Percentiles rank a stretch among this genome's conserved stretches.
These are phyloP conservation scores for Microdochium nivale DNA, from an alignment of 2,329 filamentous ascomycete genomes.

Conservation along the genomic window DNA sequence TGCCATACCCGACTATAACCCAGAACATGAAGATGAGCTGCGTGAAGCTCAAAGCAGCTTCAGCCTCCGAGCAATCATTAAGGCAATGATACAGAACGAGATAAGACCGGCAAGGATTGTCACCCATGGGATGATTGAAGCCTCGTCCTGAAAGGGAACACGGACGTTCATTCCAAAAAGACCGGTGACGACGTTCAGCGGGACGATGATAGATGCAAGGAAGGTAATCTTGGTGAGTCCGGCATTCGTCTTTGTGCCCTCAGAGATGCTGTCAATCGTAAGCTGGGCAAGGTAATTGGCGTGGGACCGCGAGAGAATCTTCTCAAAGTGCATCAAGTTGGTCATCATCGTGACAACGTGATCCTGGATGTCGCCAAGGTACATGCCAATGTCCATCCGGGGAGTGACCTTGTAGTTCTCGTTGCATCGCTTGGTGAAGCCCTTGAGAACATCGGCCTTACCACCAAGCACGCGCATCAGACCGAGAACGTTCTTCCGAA, in stretches of 20 bases:
- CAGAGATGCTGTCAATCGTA: slow-evolving; percentile 80
- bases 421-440: slow-evolving; percentile 98
- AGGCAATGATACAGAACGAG: slow-evolving; percentile 34
- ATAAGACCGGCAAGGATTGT: too few species aligned
- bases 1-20: too few species aligned
- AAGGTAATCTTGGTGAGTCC: slow-evolving; percentile 93
- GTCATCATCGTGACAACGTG: slow-evolving; percentile 99
- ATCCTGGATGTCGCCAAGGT: slow-evolving; percentile 95
- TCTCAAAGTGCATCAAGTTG: slow-evolving; percentile 91
- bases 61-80: slow-evolving; percentile 34
- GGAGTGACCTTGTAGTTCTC: slow-evolving; percentile 94
- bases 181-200: slow-evolving; percentile 84
- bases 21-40: neutral
- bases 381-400: slow-evolving; percentile 91
- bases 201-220: slow-evolving; percentile 89
- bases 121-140: slow-evolving; percentile 39
- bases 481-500: slow-evolving; percentile 90
- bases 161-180: slow-evolving; percentile 82
- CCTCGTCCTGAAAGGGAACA: slow-evolving; percentile 52
- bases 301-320: slow-evolving; percentile 90
- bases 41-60: slow-evolving; percentile 31
- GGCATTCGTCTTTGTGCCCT: slow-evolving; percentile 81
- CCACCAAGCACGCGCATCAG: slow-evolving; percentile 87
- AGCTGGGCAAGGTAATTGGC: slow-evolving; percentile 95
- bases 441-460: slow-evolving; percentile 96